These are phyloP conservation scores for Sordaria brevicollis DNA, from an alignment of 495 filamentous ascomycete genomes.

Conservation along the genomic window DNA sequence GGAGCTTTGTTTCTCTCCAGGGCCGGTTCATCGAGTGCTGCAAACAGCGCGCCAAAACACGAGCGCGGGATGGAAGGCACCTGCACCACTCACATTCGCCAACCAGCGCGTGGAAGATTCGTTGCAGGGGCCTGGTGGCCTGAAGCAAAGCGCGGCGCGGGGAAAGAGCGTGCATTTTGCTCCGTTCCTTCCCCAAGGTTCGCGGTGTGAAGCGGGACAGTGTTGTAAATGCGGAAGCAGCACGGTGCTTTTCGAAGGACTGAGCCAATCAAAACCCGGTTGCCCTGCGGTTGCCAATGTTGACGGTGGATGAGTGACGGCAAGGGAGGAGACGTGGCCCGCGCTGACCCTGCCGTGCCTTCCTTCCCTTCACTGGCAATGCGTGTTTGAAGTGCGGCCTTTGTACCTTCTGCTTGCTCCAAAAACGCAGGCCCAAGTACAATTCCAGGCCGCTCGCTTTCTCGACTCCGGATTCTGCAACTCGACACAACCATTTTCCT, in stretches of 20 bases:
- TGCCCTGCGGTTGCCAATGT: constrained; percentile 41
- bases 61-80: background rate
- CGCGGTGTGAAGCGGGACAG: background rate
- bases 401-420: constrained; percentile 18
- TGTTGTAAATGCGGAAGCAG: background rate
- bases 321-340: constrained; percentile 15
- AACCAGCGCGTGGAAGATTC: background rate
- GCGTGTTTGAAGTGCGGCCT: constrained; percentile 11
- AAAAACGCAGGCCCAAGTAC: constrained; percentile 3
- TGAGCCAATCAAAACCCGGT: constrained; percentile 32
- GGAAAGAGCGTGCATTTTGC: background rate
- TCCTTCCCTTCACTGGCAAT: too few relatives aligned
- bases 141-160: background rate
- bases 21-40: background rate
- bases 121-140: background rate
- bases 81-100: too few relatives aligned
- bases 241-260: background rate
- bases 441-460: background rate
- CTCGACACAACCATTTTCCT: background rate
- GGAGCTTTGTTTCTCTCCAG: background rate
- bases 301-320: constrained; percentile 24
- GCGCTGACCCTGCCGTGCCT: constrained; percentile 1
- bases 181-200: background rate
- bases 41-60: background rate
- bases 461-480: background rate